A percentile compares a stretch with the other conserved stretches of the same genome.
These are phyloP conservation scores for Paxillus involutus DNA, from an alignment of 768 basidiomycete species.

Conservation along the genomic window DNA sequence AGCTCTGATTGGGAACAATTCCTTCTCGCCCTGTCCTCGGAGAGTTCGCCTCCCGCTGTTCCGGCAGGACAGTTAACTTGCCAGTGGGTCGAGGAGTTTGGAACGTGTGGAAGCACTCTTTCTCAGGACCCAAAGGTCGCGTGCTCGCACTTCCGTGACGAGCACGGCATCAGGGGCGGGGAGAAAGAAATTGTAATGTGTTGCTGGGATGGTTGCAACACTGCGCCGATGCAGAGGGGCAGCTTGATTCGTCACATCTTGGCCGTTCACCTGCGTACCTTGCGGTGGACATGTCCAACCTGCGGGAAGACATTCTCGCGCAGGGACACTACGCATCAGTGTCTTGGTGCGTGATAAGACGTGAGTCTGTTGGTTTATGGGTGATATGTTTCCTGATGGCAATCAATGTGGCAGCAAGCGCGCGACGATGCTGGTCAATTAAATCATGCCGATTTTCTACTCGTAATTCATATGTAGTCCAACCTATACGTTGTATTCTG, in stretches of 20 bases:
- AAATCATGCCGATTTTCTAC: too few relatives aligned
- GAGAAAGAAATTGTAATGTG: background rate
- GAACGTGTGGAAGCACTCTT: background rate
- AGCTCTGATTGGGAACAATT: too few relatives aligned
- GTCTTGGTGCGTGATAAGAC: background rate
- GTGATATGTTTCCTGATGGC: background rate
- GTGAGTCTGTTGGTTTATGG: background rate
- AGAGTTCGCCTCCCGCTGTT: too few relatives aligned
- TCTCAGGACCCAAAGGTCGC: background rate
- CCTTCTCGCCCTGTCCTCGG: too few relatives aligned
- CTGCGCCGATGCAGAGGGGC: background rate
- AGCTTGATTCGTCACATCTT: conserved; percentile 1
- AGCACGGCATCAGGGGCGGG: background rate
- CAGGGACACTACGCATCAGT: background rate
- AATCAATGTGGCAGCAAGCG: too few relatives aligned
- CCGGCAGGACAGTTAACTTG: background rate
- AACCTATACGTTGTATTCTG: too few relatives aligned
- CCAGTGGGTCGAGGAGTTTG: background rate
- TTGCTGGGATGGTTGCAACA: background rate
- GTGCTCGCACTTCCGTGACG: background rate
- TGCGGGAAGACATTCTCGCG: conserved; percentile 1
- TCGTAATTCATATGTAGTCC: too few relatives aligned
- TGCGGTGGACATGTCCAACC: conserved; percentile 2
- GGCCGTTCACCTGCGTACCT: background rate
- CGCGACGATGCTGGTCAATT: too few relatives aligned